Base-by-base conservation (phyloP, 352 stramenopile genomes). In the Plasmopara muralis region DNA sequence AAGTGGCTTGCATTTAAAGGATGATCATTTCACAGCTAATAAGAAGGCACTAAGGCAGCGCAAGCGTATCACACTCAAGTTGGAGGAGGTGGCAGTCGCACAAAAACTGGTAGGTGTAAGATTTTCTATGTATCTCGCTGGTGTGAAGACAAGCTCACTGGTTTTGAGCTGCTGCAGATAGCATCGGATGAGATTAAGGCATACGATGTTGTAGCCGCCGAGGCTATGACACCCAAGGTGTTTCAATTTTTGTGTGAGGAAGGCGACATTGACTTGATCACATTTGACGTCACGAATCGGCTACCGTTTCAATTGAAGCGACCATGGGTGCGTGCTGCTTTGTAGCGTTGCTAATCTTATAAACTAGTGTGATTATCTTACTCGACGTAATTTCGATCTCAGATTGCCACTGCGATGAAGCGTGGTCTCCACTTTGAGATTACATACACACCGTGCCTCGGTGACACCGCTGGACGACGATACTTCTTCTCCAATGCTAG, bases 401-500 rank as follows among this genome's bases (percentile, higher is more conserved):
- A 88, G 77, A 57, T 93, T 57, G 64, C 81, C 45, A 67, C 74
- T 6, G 83, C 81, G 43, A 81, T 89, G 39, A 82, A 85, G 51
- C 81, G 81, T 43, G 64, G 41, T 18, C 69, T 93, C 50, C 79
- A 73, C 60, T 89, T 93, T 55, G 83, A 93, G 47, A 72, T 93
- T 59, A 87, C 68, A 29, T 93, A 93, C 57, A 74, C 76, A 28
- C 73, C 80, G 45, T 85, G 78, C 46, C 68, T 93, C 4, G 74
- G 74, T 0, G 83, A 93, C 58, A 87, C 79, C 15, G 75, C 72
- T 10, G 77, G 81, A 2, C 78, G 83, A 9, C 68, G 83, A 34
- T 92, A 93, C 63, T 92, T 93, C 57, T 92, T 93, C 50, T 87
- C 79, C 34, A 93, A 93, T 62, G 77, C 80, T 9, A 84, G 72